These are phyloP conservation scores for Pyrenula massariospora DNA, from an alignment of 495 filamentous ascomycete genomes.

Conservation along the genomic window DNA sequence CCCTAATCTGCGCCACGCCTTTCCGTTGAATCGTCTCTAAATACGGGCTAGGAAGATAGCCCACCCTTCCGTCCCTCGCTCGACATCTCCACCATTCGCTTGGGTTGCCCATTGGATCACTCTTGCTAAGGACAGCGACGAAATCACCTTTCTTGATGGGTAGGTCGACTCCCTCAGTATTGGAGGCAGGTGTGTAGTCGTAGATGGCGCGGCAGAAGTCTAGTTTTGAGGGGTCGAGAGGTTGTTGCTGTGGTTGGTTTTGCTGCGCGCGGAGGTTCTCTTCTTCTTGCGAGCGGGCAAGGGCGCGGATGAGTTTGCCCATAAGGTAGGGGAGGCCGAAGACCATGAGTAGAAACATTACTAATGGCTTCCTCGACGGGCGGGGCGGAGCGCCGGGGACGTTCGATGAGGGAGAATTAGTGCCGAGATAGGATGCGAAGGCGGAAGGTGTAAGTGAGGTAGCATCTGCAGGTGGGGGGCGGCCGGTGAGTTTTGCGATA, in stretches of 20 bases:
- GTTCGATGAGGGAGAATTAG: conserved; percentile 23
- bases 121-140: conserved; percentile 87
- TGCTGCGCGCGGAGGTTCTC: conserved; percentile 46
- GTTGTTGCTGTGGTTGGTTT: conserved; percentile 16
- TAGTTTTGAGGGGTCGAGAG: conserved; percentile 74
- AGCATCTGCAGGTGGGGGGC: conserved; percentile 76
- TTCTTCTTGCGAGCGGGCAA: conserved; percentile 75
- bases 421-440: conserved; percentile 72
- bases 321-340: conserved; percentile 94
- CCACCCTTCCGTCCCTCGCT: conserved; percentile 79
- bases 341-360: conserved; percentile 89
- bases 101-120: conserved; percentile 81
- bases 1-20: conserved; percentile 41
- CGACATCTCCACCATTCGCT: conserved; percentile 97
- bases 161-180: conserved; percentile 67
- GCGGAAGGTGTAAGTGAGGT: conserved; percentile 76
- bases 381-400: conserved; percentile 47
- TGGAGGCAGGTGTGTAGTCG: conserved; percentile 74
- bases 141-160: conserved; percentile 91
- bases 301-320: conserved; percentile 78
- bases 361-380: conserved; percentile 84
- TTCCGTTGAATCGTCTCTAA: conserved; percentile 70
- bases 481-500: conserved; percentile 87
- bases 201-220: conserved; percentile 92
- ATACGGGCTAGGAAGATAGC: conserved; percentile 83